Evolutionary conservation across 768 basidiomycete species (phyloP).

Genomic region (Lactarius tabidus): DNA sequence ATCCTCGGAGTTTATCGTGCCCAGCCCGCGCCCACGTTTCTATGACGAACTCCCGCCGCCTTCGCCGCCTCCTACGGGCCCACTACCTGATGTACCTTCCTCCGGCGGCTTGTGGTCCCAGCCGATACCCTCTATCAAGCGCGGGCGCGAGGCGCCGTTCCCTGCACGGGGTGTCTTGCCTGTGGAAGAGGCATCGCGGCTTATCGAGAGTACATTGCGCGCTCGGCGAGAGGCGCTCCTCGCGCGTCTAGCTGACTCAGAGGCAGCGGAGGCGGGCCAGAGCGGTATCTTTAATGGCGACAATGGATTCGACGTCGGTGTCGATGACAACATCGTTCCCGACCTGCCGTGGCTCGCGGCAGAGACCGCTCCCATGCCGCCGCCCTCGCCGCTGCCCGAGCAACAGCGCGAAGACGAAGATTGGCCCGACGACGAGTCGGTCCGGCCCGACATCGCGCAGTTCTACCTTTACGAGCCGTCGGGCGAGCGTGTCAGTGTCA

Average conservation of each 20-base stretch:
- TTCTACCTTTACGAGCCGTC: slow-evolving; percentile 12
- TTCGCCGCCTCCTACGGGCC: slow-evolving; percentile 24
- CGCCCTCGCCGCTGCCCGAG: not conserved
- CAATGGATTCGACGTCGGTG: not conserved
- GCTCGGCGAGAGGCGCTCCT: slow-evolving; percentile 1
- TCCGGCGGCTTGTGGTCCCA: slow-evolving; percentile 18
- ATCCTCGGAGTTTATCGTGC: slow-evolving; percentile 23
- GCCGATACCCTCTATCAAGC: slow-evolving; percentile 27
- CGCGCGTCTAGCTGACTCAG: not conserved
- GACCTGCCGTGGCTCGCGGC: not conserved
- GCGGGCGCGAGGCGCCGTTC: slow-evolving; percentile 51
- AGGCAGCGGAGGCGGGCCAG: not conserved
- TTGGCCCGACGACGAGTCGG: slow-evolving; percentile 19
- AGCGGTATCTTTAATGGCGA: not conserved
- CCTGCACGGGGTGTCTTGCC: slow-evolving; percentile 42
- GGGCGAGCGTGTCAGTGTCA: not conserved
- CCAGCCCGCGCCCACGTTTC: slow-evolving; percentile 21
- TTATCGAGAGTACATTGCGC: slow-evolving; percentile 24
- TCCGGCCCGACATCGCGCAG: slow-evolving; percentile 23
- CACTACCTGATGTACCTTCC: slow-evolving; percentile 19
- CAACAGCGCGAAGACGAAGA: slow-evolving; percentile 1
- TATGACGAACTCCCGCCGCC: slow-evolving; percentile 25
- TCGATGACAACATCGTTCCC: not conserved
- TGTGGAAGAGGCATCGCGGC: slow-evolving; percentile 26
- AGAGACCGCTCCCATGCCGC: not conserved